Conservation (phyloP, 352 stramenopile species). For the Globisporangium solare region DNA sequence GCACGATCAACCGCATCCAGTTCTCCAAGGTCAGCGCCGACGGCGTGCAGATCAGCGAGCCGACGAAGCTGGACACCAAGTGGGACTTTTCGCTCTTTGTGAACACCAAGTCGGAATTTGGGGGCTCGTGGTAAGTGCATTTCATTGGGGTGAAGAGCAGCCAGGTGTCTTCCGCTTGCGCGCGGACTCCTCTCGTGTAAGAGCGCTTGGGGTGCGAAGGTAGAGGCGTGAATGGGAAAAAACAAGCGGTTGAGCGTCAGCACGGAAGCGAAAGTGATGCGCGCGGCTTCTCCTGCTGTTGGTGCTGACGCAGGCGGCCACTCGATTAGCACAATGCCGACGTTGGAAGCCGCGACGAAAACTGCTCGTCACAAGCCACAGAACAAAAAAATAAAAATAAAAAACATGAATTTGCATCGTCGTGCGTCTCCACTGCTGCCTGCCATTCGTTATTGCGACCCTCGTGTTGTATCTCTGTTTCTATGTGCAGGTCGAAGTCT, state of each 20-base stretch:
- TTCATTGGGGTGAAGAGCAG: background rate
- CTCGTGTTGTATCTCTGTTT: no score
- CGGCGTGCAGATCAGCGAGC: slow-evolving; percentile 90
- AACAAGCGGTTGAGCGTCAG: background rate
- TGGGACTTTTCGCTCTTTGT: slow-evolving; percentile 90
- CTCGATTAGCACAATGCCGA: background rate
- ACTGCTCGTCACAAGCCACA: no score
- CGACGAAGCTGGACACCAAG: slow-evolving; percentile 94
- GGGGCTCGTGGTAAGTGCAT: slow-evolving; percentile 79
- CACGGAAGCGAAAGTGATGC: background rate
- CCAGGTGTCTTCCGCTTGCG: background rate
- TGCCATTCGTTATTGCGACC: no score
- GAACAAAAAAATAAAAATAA: slow-evolving; percentile 4
- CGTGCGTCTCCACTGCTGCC: background rate
- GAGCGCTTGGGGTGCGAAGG: background rate
- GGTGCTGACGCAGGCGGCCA: background rate
- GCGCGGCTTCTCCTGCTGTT: background rate
- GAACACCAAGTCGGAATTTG: slow-evolving; percentile 86
- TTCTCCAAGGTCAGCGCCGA: slow-evolving; percentile 93
- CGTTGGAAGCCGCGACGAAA: background rate
- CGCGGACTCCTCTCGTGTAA: background rate
- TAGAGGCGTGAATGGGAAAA: background rate
- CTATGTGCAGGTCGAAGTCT: background rate
- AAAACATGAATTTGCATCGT: background rate
- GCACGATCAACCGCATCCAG: slow-evolving; percentile 97